A percentile compares a stretch with the other conserved stretches of the same genome.
Conservation (phyloP, 345 rosid species). For the Eucalyptus regnans region DNA sequence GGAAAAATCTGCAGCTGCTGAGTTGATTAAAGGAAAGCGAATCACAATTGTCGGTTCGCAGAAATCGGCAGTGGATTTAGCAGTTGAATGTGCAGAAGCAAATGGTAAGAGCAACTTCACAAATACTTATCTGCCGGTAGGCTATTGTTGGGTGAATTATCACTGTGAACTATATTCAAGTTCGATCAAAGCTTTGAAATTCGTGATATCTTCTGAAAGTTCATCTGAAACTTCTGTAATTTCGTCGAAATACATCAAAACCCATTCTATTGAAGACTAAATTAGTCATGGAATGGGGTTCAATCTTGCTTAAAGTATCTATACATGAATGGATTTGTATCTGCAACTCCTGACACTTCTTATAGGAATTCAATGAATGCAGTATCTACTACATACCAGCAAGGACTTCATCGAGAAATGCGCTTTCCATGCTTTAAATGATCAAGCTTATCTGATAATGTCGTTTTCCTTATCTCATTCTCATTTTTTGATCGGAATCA, state of each 20-base stretch:
- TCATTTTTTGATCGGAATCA: not conserved
- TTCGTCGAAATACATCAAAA: not conserved
- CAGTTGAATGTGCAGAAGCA: constrained; percentile 17
- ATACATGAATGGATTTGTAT: not conserved
- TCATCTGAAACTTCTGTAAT: not conserved
- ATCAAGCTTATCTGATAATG: not conserved
- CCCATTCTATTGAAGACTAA: not conserved
- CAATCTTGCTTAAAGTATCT: not conserved
- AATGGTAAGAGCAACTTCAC: constrained; percentile 1
- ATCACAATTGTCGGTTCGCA: constrained; percentile 13
- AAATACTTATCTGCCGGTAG: not conserved
- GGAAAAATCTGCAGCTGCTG: not conserved
- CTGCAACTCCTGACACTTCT: not conserved
- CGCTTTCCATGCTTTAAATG: not conserved
- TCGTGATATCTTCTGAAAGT: not conserved
- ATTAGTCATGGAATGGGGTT: not conserved
- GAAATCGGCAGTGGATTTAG: constrained; percentile 25
- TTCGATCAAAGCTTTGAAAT: not conserved
- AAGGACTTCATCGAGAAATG: not conserved
- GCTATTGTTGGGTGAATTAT: not conserved
- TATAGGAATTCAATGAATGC: not conserved
- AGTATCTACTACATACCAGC: not conserved
- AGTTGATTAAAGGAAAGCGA: constrained; percentile 12
- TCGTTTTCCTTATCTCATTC: not conserved
- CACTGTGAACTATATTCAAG: not conserved